phyloP scores from a whole-genome alignment of 2,329 filamentous ascomycete species.

The Cladosporium sp. region DNA sequence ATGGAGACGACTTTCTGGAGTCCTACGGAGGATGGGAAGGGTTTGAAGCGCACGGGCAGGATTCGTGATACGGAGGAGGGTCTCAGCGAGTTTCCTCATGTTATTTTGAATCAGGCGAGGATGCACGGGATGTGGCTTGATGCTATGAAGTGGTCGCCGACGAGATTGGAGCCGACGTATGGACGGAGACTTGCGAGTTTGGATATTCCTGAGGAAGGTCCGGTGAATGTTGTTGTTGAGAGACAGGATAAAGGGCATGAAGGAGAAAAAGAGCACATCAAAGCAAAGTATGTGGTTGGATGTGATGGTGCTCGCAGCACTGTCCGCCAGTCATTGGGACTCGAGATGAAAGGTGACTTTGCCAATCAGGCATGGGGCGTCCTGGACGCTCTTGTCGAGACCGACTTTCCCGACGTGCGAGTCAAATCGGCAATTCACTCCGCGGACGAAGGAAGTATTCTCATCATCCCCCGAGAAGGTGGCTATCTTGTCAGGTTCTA shows the following conservation, averaged over 20 bases:
- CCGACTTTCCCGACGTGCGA: conserved; percentile 49
- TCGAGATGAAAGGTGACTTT: conserved; percentile 33
- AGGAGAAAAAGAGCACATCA: conserved; percentile 26
- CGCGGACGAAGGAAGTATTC: conserved; percentile 63
- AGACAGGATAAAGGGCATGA: conserved; percentile 30
- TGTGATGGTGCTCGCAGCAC: conserved; percentile 32
- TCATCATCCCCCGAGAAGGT: conserved; percentile 62
- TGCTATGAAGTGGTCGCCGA: conserved; percentile 29
- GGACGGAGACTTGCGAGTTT: conserved; percentile 22
- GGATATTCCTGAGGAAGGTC: conserved; percentile 38
- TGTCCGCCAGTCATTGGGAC: conserved; percentile 27
- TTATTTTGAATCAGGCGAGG: conserved; percentile 65
- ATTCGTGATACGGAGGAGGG: conserved; percentile 60
- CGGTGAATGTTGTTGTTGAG: conserved; percentile 46
- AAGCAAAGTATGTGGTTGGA: conserved; percentile 32
- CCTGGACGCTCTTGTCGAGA: conserved; percentile 31
- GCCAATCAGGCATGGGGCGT: conserved; percentile 35
- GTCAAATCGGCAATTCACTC: conserved; percentile 51
- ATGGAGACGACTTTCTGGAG: conserved; percentile 61
- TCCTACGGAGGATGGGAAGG: conserved; percentile 52
- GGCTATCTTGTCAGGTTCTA: conserved; percentile 32
- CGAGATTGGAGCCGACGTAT: conserved; percentile 29
- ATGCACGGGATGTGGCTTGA: conserved; percentile 51
- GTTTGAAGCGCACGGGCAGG: conserved; percentile 53
- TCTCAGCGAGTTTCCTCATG: conserved; percentile 59